phyloP scores from a whole-genome alignment of 75 land plant species.

The Ceratopteris richardii region DNA sequence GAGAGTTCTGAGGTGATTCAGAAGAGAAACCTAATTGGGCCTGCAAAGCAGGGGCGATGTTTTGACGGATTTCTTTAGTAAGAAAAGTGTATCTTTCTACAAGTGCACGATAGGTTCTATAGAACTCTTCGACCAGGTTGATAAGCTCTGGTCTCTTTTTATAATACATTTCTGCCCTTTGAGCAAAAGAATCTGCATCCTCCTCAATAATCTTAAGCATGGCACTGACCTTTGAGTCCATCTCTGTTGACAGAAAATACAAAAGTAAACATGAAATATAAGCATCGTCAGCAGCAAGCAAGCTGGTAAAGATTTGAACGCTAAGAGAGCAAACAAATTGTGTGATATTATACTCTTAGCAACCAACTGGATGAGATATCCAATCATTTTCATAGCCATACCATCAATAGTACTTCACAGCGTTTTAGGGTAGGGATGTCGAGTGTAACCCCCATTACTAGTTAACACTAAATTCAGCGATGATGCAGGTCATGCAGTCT shows the following conservation, averaged over 20 bases:
- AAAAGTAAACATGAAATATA: neutral
- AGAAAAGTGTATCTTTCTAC: slow-evolving; percentile 73
- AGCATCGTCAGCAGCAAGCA: neutral
- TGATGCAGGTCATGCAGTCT: too few relatives aligned
- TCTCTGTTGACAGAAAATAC: slow-evolving; percentile 46
- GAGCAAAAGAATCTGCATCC: slow-evolving; percentile 83
- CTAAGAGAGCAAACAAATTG: neutral
- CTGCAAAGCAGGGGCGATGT: slow-evolving; percentile 12
- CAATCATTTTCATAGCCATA: too few relatives aligned
- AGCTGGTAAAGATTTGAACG: neutral
- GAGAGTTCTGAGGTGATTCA: slow-evolving; percentile 9
- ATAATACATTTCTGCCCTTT: slow-evolving; percentile 79
- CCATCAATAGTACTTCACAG: too few relatives aligned
- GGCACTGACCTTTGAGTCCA: slow-evolving; percentile 49
- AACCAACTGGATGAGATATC: neutral
- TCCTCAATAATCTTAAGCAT: slow-evolving; percentile 75
- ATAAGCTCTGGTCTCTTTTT: slow-evolving; percentile 65
- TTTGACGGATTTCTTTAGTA: slow-evolving; percentile 48
- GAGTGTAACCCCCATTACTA: too few relatives aligned
- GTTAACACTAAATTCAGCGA: too few relatives aligned
- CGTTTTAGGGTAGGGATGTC: too few relatives aligned
- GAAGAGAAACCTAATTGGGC: slow-evolving; percentile 1
- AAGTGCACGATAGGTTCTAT: slow-evolving; percentile 57
- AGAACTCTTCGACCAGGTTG: slow-evolving; percentile 56
- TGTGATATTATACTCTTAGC: neutral